Evolutionary conservation across 176 grass and related monocot species (phyloP).

Genomic region (sorghum (Sorghum bicolor)): Sorghum_bicolor_NCBIv3 NC_012877.2:61096501-61097000

Average conservation of each 20-base stretch:
- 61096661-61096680: conserved; percentile 76
- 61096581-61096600: conserved; percentile 80
- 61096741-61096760: too few relatives aligned
- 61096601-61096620: conserved; percentile 51
- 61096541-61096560: not conserved
- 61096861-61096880: not conserved
- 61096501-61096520: not conserved
- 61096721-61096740: too few relatives aligned
- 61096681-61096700: conserved; percentile 55
- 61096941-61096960: not conserved
- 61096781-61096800: not conserved
- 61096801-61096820: not conserved
- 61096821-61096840: not conserved
- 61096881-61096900: not conserved
- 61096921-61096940: not conserved
- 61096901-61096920: not conserved
- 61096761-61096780: too few relatives aligned
- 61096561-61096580: conserved; percentile 81
- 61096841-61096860: not conserved
- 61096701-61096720: not conserved
- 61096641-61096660: conserved; percentile 83
- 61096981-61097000: not conserved
- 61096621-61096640: conserved; percentile 67
- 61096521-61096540: conserved; percentile 12
- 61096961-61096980: not conserved